Evolutionary conservation across 441 rosid species (phyloP), one percentile per base, ranked within the genome.

Genomic region (Populus hybrid): DNA sequence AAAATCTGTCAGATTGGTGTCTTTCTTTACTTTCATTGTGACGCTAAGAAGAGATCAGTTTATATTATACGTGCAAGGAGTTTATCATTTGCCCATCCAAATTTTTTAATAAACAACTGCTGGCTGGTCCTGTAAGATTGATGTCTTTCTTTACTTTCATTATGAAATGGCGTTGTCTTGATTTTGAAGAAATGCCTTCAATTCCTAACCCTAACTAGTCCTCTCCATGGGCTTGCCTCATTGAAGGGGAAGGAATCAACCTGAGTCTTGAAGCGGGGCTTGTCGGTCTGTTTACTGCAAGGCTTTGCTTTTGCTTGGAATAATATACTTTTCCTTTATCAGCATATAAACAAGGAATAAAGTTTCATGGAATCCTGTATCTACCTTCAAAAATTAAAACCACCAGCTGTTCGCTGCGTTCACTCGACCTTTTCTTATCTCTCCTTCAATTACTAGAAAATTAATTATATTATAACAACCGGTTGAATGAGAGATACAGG

Each of bases 231-330:
- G 67, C 21, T 81, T 84, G 79, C 89, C 79, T 77, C 80, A 35
- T 18, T 16, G 23, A 6, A 73, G 74, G 67, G 85, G n/a, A 84
- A 88, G 81, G 88, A 75, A 87, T 86, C 79, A n/a, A 42, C 66
- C 61, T 68, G 12, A 35, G 34, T 28, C 63, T 36, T 28, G 68
- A 36, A 46, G 6, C 10, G 40, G 65, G 18, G 65, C 11, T 5
- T 16, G 57, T 50, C 57, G 6, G 57, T 50, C 1, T 30, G 32
- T 3, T 30, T 3, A 30, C 32, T 30, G 32, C 32, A 30, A 4
- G 32, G 32, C 32, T 78, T 75, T 24, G 28, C 63, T 80, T 68
- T 36, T 21, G 8, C 64, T 3, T 67, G 84, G 30, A 66, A 35
- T n/a, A 79, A 75, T 64, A 64, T 79, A 69, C 80, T 69, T 79